These are phyloP conservation scores for Curvularia sp. DNA, from an alignment of 2,329 filamentous ascomycete genomes.

Conservation along the genomic window DNA sequence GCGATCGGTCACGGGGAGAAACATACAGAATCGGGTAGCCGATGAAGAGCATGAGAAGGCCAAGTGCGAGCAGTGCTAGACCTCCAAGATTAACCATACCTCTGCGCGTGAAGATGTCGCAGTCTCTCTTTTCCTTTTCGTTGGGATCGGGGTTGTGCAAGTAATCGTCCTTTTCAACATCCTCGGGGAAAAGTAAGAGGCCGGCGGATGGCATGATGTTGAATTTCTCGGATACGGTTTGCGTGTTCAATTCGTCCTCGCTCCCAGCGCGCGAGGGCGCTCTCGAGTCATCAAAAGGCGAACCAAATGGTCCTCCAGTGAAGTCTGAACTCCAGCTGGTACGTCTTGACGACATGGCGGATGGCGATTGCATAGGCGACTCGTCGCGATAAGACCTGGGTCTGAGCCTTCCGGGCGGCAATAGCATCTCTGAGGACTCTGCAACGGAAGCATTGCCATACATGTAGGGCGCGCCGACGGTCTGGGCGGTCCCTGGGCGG, in stretches of 20 bases:
- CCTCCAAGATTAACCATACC: slow-evolving; percentile 71
- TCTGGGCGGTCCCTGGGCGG: slow-evolving; percentile 48
- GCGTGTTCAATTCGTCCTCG: slow-evolving; percentile 72
- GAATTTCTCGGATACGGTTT: slow-evolving; percentile 76
- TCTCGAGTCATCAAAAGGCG: slow-evolving; percentile 67
- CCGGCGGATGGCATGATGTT: slow-evolving; percentile 73
- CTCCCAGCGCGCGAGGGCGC: slow-evolving; percentile 67
- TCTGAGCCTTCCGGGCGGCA: slow-evolving; percentile 58
- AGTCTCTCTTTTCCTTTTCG: slow-evolving; percentile 66
- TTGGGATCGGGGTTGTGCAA: slow-evolving; percentile 73
- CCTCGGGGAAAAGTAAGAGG: slow-evolving; percentile 71
- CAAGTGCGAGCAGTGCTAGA: slow-evolving; percentile 64
- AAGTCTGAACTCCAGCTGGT: slow-evolving; percentile 71
- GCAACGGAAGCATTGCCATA: slow-evolving; percentile 46
- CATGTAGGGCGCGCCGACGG: slow-evolving; percentile 37
- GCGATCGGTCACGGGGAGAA: not conserved
- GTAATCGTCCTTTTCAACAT: slow-evolving; percentile 76
- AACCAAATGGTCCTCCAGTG: slow-evolving; percentile 59
- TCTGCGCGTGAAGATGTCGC: slow-evolving; percentile 69
- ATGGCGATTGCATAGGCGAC: slow-evolving; percentile 58
- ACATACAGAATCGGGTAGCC: slow-evolving; percentile 73
- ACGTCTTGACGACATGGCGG: slow-evolving; percentile 64
- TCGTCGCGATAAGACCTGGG: slow-evolving; percentile 61
- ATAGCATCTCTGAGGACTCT: slow-evolving; percentile 59
- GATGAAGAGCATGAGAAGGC: slow-evolving; percentile 70